Conservation (phyloP, 2,329 filamentous ascomycete species). For the Pseudogymnoascus sp. region DNA sequence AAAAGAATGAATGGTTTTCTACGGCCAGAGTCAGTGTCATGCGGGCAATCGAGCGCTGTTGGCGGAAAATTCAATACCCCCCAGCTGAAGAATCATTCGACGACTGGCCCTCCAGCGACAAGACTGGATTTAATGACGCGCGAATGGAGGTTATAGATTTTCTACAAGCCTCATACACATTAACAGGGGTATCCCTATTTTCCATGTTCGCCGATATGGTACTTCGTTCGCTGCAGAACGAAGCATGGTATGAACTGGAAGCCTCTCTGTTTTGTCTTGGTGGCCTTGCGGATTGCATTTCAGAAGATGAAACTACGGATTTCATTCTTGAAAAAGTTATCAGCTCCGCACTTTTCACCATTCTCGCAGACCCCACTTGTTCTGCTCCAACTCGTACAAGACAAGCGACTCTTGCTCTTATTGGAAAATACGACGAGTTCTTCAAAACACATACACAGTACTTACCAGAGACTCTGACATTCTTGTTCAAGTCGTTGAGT, state of each 20-base stretch:
- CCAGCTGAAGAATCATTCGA: conserved; percentile 44
- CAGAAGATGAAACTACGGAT: conserved; percentile 51
- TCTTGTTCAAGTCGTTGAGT: conserved; percentile 63
- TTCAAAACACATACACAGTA: conserved; percentile 62
- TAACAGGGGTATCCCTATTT: conserved; percentile 49
- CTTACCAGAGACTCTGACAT: conserved; percentile 62
- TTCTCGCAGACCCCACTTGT: conserved; percentile 42
- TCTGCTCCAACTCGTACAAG: conserved; percentile 54
- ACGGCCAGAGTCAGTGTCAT: conserved; percentile 52
- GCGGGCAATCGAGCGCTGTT: conserved; percentile 57
- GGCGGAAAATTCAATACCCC: conserved; percentile 63
- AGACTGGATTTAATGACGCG: conserved; percentile 60
- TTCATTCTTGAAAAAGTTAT: conserved; percentile 54
- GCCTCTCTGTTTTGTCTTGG: conserved; percentile 56
- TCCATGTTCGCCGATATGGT: conserved; percentile 49
- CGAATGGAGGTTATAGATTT: conserved; percentile 74
- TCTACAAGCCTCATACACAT: conserved; percentile 60
- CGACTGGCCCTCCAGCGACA: conserved; percentile 63
- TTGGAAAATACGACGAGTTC: conserved; percentile 68
- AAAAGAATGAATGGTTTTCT: conserved; percentile 44
- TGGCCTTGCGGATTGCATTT: conserved; percentile 57
- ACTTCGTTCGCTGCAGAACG: conserved; percentile 40
- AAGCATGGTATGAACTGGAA: conserved; percentile 53
- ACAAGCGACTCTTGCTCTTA: conserved; percentile 60
- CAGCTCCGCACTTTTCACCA: conserved; percentile 46